phyloP scores from a whole-genome alignment of 306 rosid genomes.

The Sicyos baderoa region DNA sequence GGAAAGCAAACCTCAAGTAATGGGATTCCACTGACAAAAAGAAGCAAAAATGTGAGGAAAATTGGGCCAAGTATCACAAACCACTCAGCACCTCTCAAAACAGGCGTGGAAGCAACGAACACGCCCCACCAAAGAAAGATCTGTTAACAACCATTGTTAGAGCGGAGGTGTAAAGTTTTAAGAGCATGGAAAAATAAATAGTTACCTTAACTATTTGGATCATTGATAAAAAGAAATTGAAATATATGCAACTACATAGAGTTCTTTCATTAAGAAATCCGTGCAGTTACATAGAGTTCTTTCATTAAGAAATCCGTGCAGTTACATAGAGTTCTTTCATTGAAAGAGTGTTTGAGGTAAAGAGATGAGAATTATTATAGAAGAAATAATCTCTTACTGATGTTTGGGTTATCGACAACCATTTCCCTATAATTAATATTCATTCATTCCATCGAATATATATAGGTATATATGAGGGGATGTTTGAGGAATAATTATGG shows the following conservation, averaged over 20 bases:
- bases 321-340: not conserved
- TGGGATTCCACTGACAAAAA: constrained; percentile 88
- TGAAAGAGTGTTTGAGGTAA: not conserved
- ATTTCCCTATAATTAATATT: too few relatives aligned
- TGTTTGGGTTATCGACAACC: too few relatives aligned
- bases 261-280: too few relatives aligned
- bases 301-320: not conserved
- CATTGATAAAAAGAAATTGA: not conserved
- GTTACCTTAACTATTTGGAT: not conserved
- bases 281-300: too few relatives aligned
- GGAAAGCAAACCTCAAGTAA: constrained; percentile 73
- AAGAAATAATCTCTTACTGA: too few relatives aligned
- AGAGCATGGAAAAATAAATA: not conserved
- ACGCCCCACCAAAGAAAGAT: constrained; percentile 97
- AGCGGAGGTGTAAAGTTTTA: constrained; percentile 6
- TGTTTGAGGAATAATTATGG: too few relatives aligned
- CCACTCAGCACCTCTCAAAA: constrained; percentile 76
- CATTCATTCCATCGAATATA: too few relatives aligned
- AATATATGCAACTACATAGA: constrained; percentile 13
- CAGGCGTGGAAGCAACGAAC: constrained; percentile 73
- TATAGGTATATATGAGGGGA: too few relatives aligned
- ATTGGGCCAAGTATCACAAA: constrained; percentile 73
- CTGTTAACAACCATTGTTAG: constrained; percentile 37
- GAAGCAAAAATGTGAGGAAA: constrained; percentile 82
- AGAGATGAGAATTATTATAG: too few relatives aligned